These are phyloP conservation scores for Letharia lupina DNA, from an alignment of 495 filamentous ascomycete genomes.

Conservation along the genomic window DNA sequence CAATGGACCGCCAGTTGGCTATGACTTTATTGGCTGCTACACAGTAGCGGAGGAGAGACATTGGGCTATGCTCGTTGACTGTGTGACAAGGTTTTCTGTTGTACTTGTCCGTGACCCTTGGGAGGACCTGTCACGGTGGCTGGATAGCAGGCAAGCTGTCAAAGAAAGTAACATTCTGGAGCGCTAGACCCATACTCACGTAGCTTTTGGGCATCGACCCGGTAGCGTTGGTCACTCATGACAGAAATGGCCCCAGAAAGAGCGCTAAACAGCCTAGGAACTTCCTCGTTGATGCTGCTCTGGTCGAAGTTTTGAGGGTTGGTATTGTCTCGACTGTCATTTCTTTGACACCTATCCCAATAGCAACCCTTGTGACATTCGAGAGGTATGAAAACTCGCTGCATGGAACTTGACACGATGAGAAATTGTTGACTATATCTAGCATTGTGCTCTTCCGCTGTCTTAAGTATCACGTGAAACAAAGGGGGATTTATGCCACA, in stretches of 20 bases:
- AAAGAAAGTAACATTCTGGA: too few species aligned
- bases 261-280: background rate
- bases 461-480: background rate
- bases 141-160: background rate
- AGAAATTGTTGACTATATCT: background rate
- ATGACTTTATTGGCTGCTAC: background rate
- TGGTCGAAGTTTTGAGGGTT: background rate
- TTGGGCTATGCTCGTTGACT: background rate
- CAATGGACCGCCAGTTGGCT: background rate
- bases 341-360: background rate
- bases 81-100: background rate
- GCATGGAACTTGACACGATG: background rate
- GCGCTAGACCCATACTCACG: too few species aligned
- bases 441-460: background rate
- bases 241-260: background rate
- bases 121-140: background rate
- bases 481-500: background rate
- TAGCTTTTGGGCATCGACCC: too few species aligned
- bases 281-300: background rate
- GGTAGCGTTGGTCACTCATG: too few species aligned
- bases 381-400: background rate
- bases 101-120: background rate
- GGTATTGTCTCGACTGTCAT: background rate
- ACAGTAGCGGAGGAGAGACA: background rate
- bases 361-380: background rate